These are phyloP conservation scores for Leccinum solheimii DNA, from an alignment of 1,284 basidiomycete genomes.

Conservation along the genomic window DNA sequence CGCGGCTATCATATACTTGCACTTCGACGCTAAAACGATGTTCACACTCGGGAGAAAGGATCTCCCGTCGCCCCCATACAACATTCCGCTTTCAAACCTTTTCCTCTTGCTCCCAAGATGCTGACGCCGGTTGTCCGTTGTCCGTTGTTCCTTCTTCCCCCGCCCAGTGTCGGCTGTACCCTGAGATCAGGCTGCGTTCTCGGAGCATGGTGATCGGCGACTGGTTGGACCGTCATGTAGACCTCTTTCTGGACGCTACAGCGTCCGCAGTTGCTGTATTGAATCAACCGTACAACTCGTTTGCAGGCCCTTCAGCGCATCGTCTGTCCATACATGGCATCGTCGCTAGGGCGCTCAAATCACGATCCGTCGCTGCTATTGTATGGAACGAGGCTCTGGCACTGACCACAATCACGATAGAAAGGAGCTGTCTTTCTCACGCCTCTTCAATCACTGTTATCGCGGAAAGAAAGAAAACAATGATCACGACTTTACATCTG, in stretches of 20 bases:
- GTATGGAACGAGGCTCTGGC: background rate
- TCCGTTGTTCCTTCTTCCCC: background rate
- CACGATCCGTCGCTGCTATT: background rate
- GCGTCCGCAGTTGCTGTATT: background rate
- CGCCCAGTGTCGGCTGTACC: background rate
- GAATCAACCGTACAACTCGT: background rate
- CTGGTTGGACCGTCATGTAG: background rate
- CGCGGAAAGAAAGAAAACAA: too few relatives aligned
- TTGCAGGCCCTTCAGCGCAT: background rate
- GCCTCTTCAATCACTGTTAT: too few relatives aligned
- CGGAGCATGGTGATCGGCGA: background rate
- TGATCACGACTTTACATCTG: background rate
- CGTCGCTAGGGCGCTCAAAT: background rate
- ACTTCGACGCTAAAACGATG: background rate
- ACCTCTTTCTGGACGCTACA: background rate
- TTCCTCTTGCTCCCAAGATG: background rate
- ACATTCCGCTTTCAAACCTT: background rate
- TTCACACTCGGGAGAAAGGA: slow-evolving; percentile 2
- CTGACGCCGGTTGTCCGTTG: too few relatives aligned
- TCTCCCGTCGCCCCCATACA: background rate
- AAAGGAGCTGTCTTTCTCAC: background rate
- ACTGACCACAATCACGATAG: background rate
- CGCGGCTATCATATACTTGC: background rate
- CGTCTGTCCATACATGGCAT: background rate
- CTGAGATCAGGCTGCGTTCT: background rate